Evolutionary conservation across 169 alveolate species (phyloP), one percentile per base, ranked within the genome.

Genomic region (Pseudocohnilembus persalinus): DNA sequence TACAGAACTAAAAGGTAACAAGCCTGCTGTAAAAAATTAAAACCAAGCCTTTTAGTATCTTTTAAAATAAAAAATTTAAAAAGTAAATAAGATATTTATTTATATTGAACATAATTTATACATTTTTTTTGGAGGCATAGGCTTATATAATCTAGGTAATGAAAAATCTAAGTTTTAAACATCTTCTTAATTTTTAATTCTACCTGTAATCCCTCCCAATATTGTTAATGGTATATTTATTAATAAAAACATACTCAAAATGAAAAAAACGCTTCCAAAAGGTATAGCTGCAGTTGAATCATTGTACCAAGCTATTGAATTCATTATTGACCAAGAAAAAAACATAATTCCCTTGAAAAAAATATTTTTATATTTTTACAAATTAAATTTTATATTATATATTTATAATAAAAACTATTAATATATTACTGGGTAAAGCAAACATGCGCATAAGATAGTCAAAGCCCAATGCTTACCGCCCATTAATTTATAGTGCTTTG

Each of bases 391-490:
- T 0, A 33, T 1, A 0, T 25, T 33, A 31, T 26, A 77, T 0
- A n/a, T n/a, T n/a, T n/a, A n/a, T n/a, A n/a, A n/a, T n/a, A n/a
- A n/a, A n/a, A n/a, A n/a, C n/a, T n/a, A n/a, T 77, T 1, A 33
- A 72, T 65, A 29, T 34, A 6, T 34, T 65, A 74, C 73, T 1
- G 90, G 90, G 76, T 79, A 79, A 31, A 79, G 63, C 11, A n/a
- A n/a, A 24, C 73, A 32, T 16, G 90, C 20, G 29, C 79, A 34
- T 31, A 86, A 16, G 0, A 86, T 63, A 63, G 80, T 80, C 20
- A 86, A 72, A 16, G 78, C 75, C 90, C 90, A 86, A 64, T 74
- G 83, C 35, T 86, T 86, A 31, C 90, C 90, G 26, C 90, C 90
- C 29, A 86, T 73, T 65, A 35, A 86, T 81, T 86, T 86, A 74